Evolutionary conservation across 1,139 yeast genomes (phyloP).

Genomic region (Hyphopichia pseudoburtonii): DNA sequence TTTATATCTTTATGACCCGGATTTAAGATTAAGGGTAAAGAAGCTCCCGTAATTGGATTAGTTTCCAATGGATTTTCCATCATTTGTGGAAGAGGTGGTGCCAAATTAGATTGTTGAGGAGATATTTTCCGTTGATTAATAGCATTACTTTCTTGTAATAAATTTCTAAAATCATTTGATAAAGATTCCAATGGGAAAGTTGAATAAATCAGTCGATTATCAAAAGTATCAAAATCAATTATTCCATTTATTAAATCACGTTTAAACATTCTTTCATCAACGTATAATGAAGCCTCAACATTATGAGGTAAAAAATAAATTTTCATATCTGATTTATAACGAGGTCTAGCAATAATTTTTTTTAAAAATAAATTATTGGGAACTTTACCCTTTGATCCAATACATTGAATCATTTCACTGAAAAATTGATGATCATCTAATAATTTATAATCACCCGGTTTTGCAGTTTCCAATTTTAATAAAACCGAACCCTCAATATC

Average conservation of each 20-base stretch:
- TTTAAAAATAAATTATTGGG: conserved; percentile 49
- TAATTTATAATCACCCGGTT: conserved; percentile 50
- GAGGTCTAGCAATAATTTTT: conserved; percentile 49
- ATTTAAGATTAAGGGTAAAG: too few species aligned
- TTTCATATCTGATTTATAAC: conserved; percentile 54
- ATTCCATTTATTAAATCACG: conserved; percentile 53
- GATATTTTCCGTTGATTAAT: too few species aligned
- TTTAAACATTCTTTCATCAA: conserved; percentile 50
- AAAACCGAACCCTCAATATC: conserved; percentile 51
- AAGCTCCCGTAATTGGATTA: too few species aligned
- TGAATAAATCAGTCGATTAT: conserved; percentile 10
- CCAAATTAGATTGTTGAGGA: too few species aligned
- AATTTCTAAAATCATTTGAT: neutral
- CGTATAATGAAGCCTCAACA: conserved; percentile 39
- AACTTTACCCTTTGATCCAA: conserved; percentile 40
- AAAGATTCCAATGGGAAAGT: conserved; percentile 4
- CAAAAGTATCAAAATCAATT: conserved; percentile 27
- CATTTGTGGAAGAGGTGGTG: too few species aligned
- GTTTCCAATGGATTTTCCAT: too few species aligned
- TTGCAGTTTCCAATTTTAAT: conserved; percentile 54
- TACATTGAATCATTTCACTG: conserved; percentile 39
- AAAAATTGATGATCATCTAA: conserved; percentile 49
- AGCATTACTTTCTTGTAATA: neutral
- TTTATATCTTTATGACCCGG: too few species aligned
- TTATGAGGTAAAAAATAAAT: conserved; percentile 38